Evolutionary conservation across 306 rosid species (phyloP), one percentile per base, ranked within the genome.

Genomic region (Cicer cuneatum): DNA sequence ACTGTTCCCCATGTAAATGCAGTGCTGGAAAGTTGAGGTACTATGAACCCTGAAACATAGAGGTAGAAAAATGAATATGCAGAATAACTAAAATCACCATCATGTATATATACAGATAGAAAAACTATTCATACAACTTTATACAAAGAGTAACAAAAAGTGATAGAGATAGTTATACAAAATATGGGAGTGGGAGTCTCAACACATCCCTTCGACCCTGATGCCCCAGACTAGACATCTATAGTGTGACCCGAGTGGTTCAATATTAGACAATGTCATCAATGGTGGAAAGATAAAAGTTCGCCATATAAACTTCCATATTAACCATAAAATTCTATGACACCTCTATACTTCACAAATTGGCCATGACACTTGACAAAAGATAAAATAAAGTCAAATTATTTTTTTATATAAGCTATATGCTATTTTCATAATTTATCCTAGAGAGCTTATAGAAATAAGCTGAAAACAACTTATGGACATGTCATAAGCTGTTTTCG

Each of bases 1-100:
- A 78, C n/a, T 69, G 97, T 94, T 73, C 97, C 99, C 73, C 86
- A 49, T 19, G 96, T 86, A 72, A 94, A 92, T 73, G 81, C 96
- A 58, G 83, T 73, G 84, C 85, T 86, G 58, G 96, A 90, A 59
- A 94, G 86, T 78, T 90, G 92, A 82, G 96, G 60, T 63, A 80
- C 84, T 39, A 78, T 19, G 65, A 85, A 70, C 90, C 93, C 97
- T 94, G 89, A 76, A 87, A 82, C 72, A 73, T 37, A n/a, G 68
- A 68, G 53, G 63, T 33, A 61, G 74, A 72, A 8, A 73, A 71
- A 13, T 41, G 35, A 81, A 59, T 56, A 80, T 51, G 40, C 13
- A 38, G 16, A 59, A 72, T 41, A 62, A 33, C 15, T 6, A 10
- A 40, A 42, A 19, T 6, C 57, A 75, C 39, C 33, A 29, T 19